Evolutionary conservation across 2,329 filamentous ascomycete species (phyloP).

Genomic region (Zasmidium cellare): DNA sequence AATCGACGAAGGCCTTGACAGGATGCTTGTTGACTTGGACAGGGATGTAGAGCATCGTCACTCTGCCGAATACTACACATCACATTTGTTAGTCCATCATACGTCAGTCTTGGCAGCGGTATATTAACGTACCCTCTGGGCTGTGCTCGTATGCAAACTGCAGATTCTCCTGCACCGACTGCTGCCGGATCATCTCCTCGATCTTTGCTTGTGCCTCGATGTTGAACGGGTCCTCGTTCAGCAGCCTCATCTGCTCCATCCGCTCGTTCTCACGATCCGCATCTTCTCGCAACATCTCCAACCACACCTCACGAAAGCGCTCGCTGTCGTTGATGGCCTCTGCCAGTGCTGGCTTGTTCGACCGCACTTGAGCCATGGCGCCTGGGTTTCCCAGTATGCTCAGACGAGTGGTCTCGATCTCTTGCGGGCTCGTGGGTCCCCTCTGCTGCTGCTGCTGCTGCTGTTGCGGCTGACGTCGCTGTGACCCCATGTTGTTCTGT

Average conservation of each 20-base stretch:
- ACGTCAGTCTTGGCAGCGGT: conserved; percentile 1
- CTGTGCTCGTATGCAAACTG: conserved; percentile 97
- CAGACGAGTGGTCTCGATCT: conserved; percentile 80
- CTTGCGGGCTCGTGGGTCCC: conserved; percentile 24
- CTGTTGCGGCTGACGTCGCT: conserved; percentile 37
- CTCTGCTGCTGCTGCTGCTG: conserved; percentile 15
- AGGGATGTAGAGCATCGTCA: conserved; percentile 94
- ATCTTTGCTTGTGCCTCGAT: conserved; percentile 87
- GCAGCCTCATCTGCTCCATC: conserved; percentile 75
- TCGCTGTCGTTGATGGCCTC: conserved; percentile 72
- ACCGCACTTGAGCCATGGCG: conserved; percentile 68
- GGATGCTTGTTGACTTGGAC: conserved; percentile 91
- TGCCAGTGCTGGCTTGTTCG: conserved; percentile 74
- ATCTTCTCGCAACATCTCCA: conserved; percentile 68
- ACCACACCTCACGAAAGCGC: conserved; percentile 73
- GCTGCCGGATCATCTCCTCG: conserved; percentile 94
- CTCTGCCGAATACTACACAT: conserved; percentile 80
- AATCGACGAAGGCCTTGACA: conserved; percentile 95
- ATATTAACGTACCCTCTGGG: conserved; percentile 72
- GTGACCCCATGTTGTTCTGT: conserved; percentile 39
- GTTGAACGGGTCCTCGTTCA: conserved; percentile 95
- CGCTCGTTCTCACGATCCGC: conserved; percentile 72
- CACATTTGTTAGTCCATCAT: conserved; percentile 9
- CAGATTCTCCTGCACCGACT: conserved; percentile 90
- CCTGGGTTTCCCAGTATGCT: conserved; percentile 78